These are phyloP conservation scores for Phlebiopsis gigantea DNA, from an alignment of 768 basidiomycete species.

Conservation along the genomic window DNA sequence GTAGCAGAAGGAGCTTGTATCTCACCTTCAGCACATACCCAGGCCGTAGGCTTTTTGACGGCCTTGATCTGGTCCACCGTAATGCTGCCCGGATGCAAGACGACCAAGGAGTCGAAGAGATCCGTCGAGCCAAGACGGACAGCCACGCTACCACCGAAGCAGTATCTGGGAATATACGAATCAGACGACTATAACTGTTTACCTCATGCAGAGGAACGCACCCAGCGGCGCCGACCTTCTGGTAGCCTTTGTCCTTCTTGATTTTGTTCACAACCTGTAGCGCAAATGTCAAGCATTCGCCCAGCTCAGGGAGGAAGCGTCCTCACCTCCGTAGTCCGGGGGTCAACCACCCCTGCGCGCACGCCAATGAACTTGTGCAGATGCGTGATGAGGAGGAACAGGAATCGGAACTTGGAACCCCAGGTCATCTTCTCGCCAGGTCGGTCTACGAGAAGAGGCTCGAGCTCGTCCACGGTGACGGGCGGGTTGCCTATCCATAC, in stretches of 20 bases:
- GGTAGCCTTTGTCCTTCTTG: constrained; percentile 33
- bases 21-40: constrained; percentile 35
- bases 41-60: constrained; percentile 28
- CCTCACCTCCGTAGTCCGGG: constrained; percentile 23
- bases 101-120: constrained; percentile 31
- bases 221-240: constrained; percentile 39
- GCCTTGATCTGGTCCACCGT: constrained; percentile 29
- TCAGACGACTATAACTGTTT: neutral
- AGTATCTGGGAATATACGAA: constrained; percentile 25
- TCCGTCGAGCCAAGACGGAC: constrained; percentile 26
- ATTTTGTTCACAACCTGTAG: constrained; percentile 32
- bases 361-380: constrained; percentile 17
- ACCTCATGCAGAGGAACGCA: constrained; percentile 16
- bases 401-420: constrained; percentile 16
- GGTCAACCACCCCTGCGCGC: constrained; percentile 25
- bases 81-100: constrained; percentile 36
- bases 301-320: neutral
- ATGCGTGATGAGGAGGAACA: constrained; percentile 18
- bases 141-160: constrained; percentile 31
- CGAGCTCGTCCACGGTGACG: constrained; percentile 22
- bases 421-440: constrained; percentile 21
- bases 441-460: constrained; percentile 25
- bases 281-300: neutral
- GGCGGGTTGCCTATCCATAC: constrained; percentile 24
- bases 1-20: neutral